phyloP scores from a whole-genome alignment of 148 eudicot genomes.

The Arbutus unedo region DNA sequence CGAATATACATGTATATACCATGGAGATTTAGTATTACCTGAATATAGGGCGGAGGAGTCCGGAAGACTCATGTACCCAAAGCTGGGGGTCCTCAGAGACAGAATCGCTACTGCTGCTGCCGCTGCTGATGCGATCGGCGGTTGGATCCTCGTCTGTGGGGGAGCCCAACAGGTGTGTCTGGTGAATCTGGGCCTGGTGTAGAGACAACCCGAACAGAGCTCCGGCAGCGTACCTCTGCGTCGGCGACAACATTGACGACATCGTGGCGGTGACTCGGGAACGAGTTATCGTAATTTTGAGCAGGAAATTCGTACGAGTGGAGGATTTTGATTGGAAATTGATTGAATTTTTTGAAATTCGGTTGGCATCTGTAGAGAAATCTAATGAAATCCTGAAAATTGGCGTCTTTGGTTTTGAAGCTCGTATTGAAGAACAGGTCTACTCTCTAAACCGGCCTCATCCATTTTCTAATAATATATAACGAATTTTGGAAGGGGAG shows the following conservation, averaged over 20 bases:
- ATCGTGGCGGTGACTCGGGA: conserved; percentile 19
- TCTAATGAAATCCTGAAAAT: no score
- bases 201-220: conserved; percentile 68
- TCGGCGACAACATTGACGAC: conserved; percentile 55
- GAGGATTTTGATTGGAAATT: neutral
- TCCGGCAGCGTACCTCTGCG: conserved; percentile 73
- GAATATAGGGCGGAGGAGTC: conserved; percentile 79
- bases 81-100: conserved; percentile 59
- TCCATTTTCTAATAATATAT: no score
- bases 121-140: conserved; percentile 37
- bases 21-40: conserved; percentile 28
- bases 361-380: neutral
- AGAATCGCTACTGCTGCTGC: conserved; percentile 52
- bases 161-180: conserved; percentile 52
- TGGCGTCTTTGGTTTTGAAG: no score
- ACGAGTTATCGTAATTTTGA: neutral
- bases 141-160: conserved; percentile 20
- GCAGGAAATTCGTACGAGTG: neutral
- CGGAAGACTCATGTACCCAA: conserved; percentile 59
- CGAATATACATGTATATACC: neutral
- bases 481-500: no score
- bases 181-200: conserved; percentile 75
- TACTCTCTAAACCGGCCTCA: no score
- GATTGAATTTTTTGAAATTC: neutral
- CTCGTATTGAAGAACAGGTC: no score